Evolutionary conservation across 768 basidiomycete species (phyloP).

Genomic region (Strobilomyces dryophilus): DNA sequence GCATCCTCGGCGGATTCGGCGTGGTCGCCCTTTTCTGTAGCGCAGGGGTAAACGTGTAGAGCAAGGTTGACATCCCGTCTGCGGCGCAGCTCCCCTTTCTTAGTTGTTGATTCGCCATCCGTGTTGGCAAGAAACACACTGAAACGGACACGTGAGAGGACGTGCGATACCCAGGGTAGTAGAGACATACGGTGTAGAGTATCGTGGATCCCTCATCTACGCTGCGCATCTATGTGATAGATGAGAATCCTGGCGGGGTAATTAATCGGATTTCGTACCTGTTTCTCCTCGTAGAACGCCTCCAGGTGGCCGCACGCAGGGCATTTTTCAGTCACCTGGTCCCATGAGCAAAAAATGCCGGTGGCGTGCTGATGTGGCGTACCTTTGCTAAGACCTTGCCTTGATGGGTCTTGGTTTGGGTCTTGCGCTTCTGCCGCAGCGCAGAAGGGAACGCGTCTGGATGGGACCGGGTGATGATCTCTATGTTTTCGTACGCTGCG

Average conservation of each 20-base stretch:
- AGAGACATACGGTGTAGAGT: slow-evolving; percentile 77
- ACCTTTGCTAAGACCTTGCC: slow-evolving; percentile 65
- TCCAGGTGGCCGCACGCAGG: slow-evolving; percentile 81
- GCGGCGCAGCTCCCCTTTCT: slow-evolving; percentile 6
- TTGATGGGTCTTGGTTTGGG: slow-evolving; percentile 77
- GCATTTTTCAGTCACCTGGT: slow-evolving; percentile 84
- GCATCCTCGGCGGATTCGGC: slow-evolving; percentile 81
- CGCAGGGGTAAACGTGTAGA: slow-evolving; percentile 29
- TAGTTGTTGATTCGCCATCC: slow-evolving; percentile 83
- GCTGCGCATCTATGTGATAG: slow-evolving; percentile 59
- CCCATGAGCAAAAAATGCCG: background rate
- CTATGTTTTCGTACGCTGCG: slow-evolving; percentile 86
- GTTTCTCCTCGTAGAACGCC: slow-evolving; percentile 85
- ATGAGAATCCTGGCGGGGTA: background rate
- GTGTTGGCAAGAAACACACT: slow-evolving; percentile 75
- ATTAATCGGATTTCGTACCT: slow-evolving; percentile 42
- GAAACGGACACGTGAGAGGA: slow-evolving; percentile 10
- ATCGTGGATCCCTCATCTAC: slow-evolving; percentile 95
- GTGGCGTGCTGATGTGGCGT: slow-evolving; percentile 33
- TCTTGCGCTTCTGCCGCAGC: slow-evolving; percentile 82
- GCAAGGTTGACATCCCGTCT: slow-evolving; percentile 6
- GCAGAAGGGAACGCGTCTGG: slow-evolving; percentile 93
- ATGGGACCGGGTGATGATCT: slow-evolving; percentile 86
- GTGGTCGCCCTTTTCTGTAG: slow-evolving; percentile 75
- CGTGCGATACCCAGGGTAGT: background rate